Percentiles rank a stretch among this genome's conserved stretches.
These are phyloP conservation scores for Albugo candida DNA, from an alignment of 352 stramenopile species.

Conservation along the genomic window DNA sequence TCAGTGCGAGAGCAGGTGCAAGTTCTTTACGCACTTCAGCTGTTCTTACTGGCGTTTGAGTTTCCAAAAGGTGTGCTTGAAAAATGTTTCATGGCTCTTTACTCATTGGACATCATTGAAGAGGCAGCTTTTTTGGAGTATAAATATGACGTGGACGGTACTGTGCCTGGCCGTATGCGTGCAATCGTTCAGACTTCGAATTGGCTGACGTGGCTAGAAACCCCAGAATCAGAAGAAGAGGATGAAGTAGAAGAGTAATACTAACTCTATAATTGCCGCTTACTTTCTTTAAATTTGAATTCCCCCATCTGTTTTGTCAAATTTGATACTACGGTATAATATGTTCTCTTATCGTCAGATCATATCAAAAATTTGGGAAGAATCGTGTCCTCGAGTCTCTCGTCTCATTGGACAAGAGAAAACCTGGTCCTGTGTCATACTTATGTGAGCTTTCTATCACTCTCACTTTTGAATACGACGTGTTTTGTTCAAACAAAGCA, in stretches of 20 bases:
- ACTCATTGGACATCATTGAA: slow-evolving; percentile 64
- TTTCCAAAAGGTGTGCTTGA: slow-evolving; percentile 64
- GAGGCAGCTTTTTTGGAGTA: slow-evolving; percentile 69
- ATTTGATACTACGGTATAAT: too few species aligned
- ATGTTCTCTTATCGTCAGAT: too few species aligned
- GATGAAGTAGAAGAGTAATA: slow-evolving; percentile 62
- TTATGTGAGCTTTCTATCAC: too few species aligned
- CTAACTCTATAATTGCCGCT: background rate
- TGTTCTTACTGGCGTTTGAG: slow-evolving; percentile 51
- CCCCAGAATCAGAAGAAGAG: slow-evolving; percentile 42
- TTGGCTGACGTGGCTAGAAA: slow-evolving; percentile 72
- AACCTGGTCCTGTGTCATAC: too few species aligned
- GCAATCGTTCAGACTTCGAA: slow-evolving; percentile 62
- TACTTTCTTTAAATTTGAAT: too few species aligned
- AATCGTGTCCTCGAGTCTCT: too few species aligned
- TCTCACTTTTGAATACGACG: too few species aligned
- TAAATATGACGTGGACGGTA: slow-evolving; percentile 69
- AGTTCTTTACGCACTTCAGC: slow-evolving; percentile 51
- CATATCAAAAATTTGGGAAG: too few species aligned
- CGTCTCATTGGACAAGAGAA: too few species aligned
- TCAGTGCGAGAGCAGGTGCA: slow-evolving; percentile 37
- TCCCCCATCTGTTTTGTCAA: too few species aligned
- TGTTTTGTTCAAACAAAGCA: too few species aligned
- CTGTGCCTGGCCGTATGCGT: slow-evolving; percentile 57
- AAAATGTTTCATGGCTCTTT: slow-evolving; percentile 74